phyloP scores from a whole-genome alignment of 208 protist species.

The Acanthamoeba sp. region DNA sequence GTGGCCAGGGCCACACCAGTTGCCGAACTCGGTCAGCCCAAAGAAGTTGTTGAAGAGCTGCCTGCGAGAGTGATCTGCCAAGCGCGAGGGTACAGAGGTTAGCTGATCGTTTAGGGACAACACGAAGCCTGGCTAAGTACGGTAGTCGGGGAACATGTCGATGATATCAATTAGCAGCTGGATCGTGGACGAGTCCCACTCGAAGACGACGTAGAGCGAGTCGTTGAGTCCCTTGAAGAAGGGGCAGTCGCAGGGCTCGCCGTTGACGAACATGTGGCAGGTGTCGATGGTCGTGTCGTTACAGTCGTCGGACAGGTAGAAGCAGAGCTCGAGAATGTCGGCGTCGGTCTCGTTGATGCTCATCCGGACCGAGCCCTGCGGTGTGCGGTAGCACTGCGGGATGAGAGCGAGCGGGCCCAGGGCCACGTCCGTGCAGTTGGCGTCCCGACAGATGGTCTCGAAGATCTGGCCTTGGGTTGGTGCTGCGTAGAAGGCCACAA shows the following conservation, averaged over 20 bases:
- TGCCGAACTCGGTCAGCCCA: constrained; percentile 25
- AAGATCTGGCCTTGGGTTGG: not conserved
- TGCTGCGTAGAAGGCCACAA: not conserved
- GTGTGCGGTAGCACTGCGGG: constrained; percentile 5
- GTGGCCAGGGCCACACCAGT: constrained; percentile 61
- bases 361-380: not conserved
- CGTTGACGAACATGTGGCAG: not conserved
- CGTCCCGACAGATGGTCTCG: not conserved
- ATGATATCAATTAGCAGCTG: not conserved
- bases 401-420: not conserved
- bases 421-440: not conserved
- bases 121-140: not conserved
- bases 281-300: not conserved
- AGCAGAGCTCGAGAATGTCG: not conserved
- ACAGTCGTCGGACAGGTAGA: not conserved
- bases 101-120: not conserved
- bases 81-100: not conserved
- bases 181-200: not conserved
- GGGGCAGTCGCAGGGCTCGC: not conserved
- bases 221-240: constrained; percentile 5
- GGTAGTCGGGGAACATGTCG: not conserved
- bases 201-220: constrained; percentile 6
- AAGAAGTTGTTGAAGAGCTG: constrained; percentile 60
- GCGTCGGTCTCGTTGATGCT: not conserved
- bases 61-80: not conserved